Conservation (phyloP, 2,329 filamentous ascomycete species). For the Sarocladiaceae sp. region DNA sequence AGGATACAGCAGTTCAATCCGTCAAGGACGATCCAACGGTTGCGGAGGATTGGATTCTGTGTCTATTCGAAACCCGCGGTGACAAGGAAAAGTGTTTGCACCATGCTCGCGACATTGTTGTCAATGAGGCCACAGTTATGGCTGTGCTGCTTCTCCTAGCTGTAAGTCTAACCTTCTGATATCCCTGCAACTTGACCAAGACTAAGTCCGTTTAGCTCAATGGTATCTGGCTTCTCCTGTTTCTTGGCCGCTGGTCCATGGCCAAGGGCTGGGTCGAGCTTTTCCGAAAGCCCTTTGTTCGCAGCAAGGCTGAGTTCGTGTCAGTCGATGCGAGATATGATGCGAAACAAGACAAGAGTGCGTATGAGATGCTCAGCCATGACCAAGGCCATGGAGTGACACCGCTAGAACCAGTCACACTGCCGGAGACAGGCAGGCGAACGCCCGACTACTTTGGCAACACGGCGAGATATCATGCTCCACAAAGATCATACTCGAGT, state of each 20-base stretch:
- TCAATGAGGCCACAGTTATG: slow-evolving; percentile 72
- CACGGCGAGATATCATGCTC: slow-evolving; percentile 50
- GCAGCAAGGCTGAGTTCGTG: slow-evolving; percentile 74
- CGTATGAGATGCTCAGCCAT: slow-evolving; percentile 76
- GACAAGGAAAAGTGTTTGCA: slow-evolving; percentile 64
- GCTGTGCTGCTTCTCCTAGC: slow-evolving; percentile 80
- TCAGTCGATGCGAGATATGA: slow-evolving; percentile 72
- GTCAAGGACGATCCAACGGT: slow-evolving; percentile 48
- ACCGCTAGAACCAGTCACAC: slow-evolving; percentile 38
- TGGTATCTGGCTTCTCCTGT: slow-evolving; percentile 77
- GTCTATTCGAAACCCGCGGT: slow-evolving; percentile 51
- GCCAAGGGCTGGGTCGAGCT: slow-evolving; percentile 76
- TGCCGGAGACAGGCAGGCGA: slow-evolving; percentile 32
- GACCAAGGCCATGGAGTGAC: slow-evolving; percentile 52
- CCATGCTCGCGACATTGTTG: slow-evolving; percentile 56
- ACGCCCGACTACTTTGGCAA: slow-evolving; percentile 54
- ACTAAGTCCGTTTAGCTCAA: slow-evolving; percentile 54
- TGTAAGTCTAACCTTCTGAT: slow-evolving; percentile 42
- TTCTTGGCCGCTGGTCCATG: slow-evolving; percentile 83
- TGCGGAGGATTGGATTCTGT: slow-evolving; percentile 64
- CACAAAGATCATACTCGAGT: slow-evolving; percentile 52
- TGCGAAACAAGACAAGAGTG: slow-evolving; percentile 58
- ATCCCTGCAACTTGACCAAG: slow-evolving; percentile 12
- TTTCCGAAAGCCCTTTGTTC: slow-evolving; percentile 41
- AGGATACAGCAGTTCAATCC: slow-evolving; percentile 68